Conservation (phyloP, 1,284 basidiomycete genomes). For the Rhodotorula sp. region DNA sequence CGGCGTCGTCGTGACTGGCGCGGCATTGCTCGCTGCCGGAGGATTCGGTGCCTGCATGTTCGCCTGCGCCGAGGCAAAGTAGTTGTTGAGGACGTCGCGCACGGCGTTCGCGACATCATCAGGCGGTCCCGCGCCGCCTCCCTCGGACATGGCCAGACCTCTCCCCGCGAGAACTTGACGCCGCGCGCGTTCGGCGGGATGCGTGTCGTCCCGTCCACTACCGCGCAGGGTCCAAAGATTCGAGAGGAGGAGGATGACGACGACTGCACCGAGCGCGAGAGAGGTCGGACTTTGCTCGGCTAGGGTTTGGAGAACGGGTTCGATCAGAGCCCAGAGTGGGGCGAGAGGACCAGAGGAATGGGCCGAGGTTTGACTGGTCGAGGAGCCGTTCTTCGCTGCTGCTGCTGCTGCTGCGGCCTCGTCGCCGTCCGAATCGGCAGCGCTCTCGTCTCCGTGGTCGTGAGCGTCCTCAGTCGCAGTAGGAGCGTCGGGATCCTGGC, state of each 20-base stretch:
- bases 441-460: background rate
- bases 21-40: background rate
- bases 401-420: background rate
- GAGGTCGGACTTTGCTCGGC: slow-evolving; percentile 20
- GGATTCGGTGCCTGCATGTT: background rate
- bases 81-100: slow-evolving; percentile 46
- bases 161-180: slow-evolving; percentile 2
- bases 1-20: background rate
- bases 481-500: slow-evolving; percentile 55
- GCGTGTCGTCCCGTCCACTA: background rate
- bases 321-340: slow-evolving; percentile 4
- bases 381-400: background rate
- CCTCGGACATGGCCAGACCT: background rate
- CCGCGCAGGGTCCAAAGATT: slow-evolving; percentile 48
- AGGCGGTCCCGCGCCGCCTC: slow-evolving; percentile 28
- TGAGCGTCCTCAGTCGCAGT: background rate
- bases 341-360: slow-evolving; percentile 1
- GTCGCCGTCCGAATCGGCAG: background rate
- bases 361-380: background rate
- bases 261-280: slow-evolving; percentile 44
- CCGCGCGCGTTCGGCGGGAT: slow-evolving; percentile 13
- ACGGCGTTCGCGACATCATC: slow-evolving; percentile 48
- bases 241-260: slow-evolving; percentile 48
- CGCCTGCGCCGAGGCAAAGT: slow-evolving; percentile 40
- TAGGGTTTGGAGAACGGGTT: slow-evolving; percentile 17